Conservation (phyloP, 495 filamentous ascomycete species). For the Apodospora peruviana region DNA sequence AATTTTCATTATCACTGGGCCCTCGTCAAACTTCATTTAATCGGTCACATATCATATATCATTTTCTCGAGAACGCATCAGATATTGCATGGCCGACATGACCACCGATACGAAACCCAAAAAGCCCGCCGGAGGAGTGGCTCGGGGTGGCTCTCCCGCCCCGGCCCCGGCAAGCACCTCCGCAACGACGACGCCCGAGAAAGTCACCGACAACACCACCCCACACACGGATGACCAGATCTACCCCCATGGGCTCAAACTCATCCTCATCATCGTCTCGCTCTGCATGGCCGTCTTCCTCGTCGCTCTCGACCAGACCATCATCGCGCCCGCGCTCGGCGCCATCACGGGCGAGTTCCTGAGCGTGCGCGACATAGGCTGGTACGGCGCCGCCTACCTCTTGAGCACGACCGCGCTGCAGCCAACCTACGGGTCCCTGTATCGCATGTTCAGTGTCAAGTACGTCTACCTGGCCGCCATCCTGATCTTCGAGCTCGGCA, state of each 20-base stretch:
- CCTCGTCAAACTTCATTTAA: no score
- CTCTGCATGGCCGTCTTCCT: constrained; percentile 53
- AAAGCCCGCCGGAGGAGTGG: neutral
- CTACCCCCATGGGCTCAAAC: constrained; percentile 43
- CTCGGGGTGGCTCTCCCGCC: neutral
- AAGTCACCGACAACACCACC: neutral
- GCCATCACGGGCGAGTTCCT: constrained; percentile 38
- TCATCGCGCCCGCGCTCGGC: constrained; percentile 56
- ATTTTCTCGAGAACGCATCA: no score
- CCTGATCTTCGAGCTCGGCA: constrained; percentile 46
- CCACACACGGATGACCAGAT: constrained; percentile 15
- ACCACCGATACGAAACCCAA: neutral
- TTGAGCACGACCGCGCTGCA: constrained; percentile 50
- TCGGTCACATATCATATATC: no score
- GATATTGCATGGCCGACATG: neutral
- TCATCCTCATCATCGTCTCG: constrained; percentile 42
- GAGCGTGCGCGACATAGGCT: constrained; percentile 44
- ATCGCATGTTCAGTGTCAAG: constrained; percentile 51
- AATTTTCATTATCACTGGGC: no score
- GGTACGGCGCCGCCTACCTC: constrained; percentile 54
- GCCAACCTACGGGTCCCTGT: constrained; percentile 46
- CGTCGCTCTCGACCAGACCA: constrained; percentile 59
- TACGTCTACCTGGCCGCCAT: constrained; percentile 40
- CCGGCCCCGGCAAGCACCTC: neutral
- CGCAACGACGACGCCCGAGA: constrained; percentile 1